These are phyloP conservation scores for Fistulina hepatica DNA, from an alignment of 1,284 basidiomycete species.

Conservation along the genomic window DNA sequence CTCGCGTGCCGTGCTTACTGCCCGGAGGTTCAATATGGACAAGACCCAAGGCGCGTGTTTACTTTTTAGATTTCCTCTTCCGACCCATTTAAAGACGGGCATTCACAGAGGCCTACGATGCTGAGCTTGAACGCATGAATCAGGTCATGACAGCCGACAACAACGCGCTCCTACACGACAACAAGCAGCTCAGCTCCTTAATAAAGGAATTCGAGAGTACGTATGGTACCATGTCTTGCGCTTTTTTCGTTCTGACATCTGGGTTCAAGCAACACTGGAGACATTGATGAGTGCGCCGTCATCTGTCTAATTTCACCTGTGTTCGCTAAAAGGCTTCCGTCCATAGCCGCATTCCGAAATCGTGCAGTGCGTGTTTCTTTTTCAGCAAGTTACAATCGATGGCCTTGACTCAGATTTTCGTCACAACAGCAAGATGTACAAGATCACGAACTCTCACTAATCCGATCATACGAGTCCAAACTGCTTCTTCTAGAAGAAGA, in stretches of 20 bases:
- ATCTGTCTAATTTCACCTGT: slow-evolving; percentile 7
- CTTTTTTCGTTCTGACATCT: no score
- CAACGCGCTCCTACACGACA: slow-evolving; percentile 81
- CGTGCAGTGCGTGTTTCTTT: slow-evolving; percentile 62
- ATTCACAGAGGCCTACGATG: slow-evolving; percentile 76
- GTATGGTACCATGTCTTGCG: no score
- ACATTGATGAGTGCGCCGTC: slow-evolving; percentile 76
- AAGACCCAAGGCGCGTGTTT: slow-evolving; percentile 64
- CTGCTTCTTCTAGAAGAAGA: slow-evolving; percentile 71
- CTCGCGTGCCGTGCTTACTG: not conserved
- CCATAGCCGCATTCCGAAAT: slow-evolving; percentile 59
- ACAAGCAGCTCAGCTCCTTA: slow-evolving; percentile 84
- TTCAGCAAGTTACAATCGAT: slow-evolving; percentile 1
- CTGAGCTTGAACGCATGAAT: slow-evolving; percentile 90
- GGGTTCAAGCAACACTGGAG: no score
- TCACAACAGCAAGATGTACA: slow-evolving; percentile 76
- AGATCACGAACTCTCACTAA: slow-evolving; percentile 83
- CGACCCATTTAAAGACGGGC: slow-evolving; percentile 3
- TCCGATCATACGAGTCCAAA: slow-evolving; percentile 84
- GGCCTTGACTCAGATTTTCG: slow-evolving; percentile 4
- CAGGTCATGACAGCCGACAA: slow-evolving; percentile 78
- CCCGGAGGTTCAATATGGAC: slow-evolving; percentile 75
- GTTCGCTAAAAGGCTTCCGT: slow-evolving; percentile 1
- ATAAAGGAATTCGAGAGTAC: slow-evolving; percentile 95
- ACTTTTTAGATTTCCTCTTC: not conserved